A percentile compares a stretch with the other conserved stretches of the same genome.
Evolutionary conservation across 257 asterid species (phyloP).

Genomic region (Plectranthus barbatus): DNA sequence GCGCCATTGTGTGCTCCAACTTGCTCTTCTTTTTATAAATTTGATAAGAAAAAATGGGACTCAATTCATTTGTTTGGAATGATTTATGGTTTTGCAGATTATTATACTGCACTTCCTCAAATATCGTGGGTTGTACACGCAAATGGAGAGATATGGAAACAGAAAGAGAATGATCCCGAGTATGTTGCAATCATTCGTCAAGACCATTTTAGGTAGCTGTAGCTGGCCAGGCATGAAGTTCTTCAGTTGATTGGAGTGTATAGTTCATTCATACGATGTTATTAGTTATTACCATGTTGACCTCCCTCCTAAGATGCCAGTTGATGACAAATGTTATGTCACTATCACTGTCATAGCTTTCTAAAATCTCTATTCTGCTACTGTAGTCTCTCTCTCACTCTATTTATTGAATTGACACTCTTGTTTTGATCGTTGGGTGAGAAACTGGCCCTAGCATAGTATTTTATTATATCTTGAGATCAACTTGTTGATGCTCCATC

Average conservation of each 20-base stretch:
- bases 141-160: constrained; percentile 87
- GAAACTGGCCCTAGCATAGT: no score
- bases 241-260: background rate
- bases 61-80: no score
- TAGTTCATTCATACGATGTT: background rate
- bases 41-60: background rate
- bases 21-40: background rate
- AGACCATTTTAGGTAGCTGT: constrained; percentile 65
- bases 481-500: no score
- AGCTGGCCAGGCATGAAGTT: no score
- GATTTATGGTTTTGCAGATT: constrained; percentile 39
- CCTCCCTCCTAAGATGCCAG: no score
- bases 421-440: no score
- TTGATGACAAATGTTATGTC: no score
- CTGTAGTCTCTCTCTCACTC: background rate
- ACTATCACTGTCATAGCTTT: background rate
- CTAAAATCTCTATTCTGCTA: background rate
- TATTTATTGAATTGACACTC: no score
- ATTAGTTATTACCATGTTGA: background rate
- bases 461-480: no score
- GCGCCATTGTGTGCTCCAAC: background rate
- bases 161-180: constrained; percentile 46
- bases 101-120: constrained; percentile 58
- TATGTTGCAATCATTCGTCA: constrained; percentile 47
- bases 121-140: constrained; percentile 71